Conservation (phyloP, 2,329 filamentous ascomycete genomes). For the Chalaropsis thielavioides region DNA sequence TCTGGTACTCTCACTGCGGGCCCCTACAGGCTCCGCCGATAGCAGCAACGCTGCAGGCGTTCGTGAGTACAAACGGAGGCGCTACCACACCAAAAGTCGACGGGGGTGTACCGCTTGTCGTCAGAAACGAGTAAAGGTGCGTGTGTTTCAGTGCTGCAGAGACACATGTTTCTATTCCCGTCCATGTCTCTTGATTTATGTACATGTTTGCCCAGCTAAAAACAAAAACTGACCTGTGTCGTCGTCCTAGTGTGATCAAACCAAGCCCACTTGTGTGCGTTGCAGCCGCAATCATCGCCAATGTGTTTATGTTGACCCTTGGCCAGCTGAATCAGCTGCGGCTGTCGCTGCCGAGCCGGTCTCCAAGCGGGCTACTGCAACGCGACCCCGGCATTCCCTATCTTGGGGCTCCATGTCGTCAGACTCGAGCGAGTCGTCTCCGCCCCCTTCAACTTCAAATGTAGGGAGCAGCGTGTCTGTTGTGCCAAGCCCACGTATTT, state of each 20-base stretch:
- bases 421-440: not conserved
- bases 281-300: slow-evolving; percentile 19
- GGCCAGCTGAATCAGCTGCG: not conserved
- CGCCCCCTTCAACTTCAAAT: not conserved
- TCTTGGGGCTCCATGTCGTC: not conserved
- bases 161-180: not conserved
- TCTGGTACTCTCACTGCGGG: slow-evolving; percentile 12
- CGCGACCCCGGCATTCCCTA: not conserved
- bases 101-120: slow-evolving; percentile 20
- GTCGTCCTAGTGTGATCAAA: slow-evolving; percentile 20
- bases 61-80: slow-evolving; percentile 16
- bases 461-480: not conserved
- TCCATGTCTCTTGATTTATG: not conserved
- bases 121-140: slow-evolving; percentile 21
- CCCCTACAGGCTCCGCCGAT: not conserved
- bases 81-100: slow-evolving; percentile 16
- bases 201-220: not conserved
- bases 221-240: not conserved
- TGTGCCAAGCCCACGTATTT: slow-evolving; percentile 1
- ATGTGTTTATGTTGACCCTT: slow-evolving; percentile 16
- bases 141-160: slow-evolving; percentile 7
- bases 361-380: not conserved
- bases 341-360: not conserved
- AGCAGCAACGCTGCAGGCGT: slow-evolving; percentile 1
- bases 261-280: slow-evolving; percentile 20